Evolutionary conservation across 192 early-diverging fungal species (phyloP).

Genomic region (Podila epicladia): DNA sequence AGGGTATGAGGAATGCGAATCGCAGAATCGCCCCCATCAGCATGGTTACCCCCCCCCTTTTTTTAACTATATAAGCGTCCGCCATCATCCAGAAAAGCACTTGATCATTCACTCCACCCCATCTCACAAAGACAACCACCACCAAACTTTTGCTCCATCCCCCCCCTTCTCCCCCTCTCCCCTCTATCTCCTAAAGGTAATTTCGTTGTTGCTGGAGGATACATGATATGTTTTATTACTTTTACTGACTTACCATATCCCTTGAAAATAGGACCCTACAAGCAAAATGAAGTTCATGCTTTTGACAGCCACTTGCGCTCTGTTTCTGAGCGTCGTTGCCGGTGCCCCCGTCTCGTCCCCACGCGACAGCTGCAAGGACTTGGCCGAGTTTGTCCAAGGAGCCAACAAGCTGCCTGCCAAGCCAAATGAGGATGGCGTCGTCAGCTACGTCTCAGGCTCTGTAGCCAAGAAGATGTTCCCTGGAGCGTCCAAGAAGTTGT

Average conservation of each 20-base stretch:
- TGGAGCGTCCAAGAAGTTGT: not conserved
- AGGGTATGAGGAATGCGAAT: too few species aligned
- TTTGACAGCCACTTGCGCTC: conserved; percentile 6
- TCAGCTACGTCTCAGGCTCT: conserved; percentile 6
- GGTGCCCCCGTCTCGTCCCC: conserved; percentile 7
- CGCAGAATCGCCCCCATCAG: too few species aligned
- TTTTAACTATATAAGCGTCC: too few species aligned
- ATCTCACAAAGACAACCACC: too few species aligned
- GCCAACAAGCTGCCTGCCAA: not conserved
- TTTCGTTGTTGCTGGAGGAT: not conserved
- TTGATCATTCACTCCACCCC: too few species aligned
- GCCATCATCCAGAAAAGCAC: too few species aligned
- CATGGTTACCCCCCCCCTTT: too few species aligned
- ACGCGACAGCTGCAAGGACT: conserved; percentile 9
- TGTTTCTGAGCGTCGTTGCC: conserved; percentile 11
- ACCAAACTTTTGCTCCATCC: too few species aligned
- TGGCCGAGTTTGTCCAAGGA: conserved; percentile 12
- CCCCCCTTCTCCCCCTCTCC: too few species aligned
- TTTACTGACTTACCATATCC: not conserved
- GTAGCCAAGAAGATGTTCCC: conserved; percentile 23
- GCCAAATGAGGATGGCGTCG: conserved; percentile 7
- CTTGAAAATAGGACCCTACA: conserved; percentile 1
- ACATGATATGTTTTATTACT: not conserved
- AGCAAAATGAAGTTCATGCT: not conserved
- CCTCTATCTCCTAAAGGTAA: too few species aligned